A percentile compares a stretch with the other conserved stretches of the same genome.
Evolutionary conservation across 2,329 filamentous ascomycete genomes (phyloP).

Genomic region (Diaporthe longicolla): DNA sequence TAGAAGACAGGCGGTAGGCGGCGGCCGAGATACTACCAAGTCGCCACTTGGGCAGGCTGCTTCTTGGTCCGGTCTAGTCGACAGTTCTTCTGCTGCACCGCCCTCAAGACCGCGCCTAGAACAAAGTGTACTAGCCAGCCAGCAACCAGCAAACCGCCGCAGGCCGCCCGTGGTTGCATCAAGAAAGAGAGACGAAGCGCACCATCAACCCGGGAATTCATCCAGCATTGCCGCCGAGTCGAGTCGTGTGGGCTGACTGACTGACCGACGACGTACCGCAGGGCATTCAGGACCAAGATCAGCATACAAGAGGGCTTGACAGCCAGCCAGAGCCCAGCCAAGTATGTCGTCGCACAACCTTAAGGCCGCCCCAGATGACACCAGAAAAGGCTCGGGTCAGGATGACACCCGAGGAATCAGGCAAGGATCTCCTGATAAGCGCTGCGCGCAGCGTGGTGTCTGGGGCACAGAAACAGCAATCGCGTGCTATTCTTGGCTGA

Average conservation of each 20-base stretch:
- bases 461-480: constrained; percentile 6
- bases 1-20: neutral
- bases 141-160: neutral
- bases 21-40: neutral
- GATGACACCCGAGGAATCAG: neutral
- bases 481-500: constrained; percentile 21
- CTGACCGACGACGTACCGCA: neutral
- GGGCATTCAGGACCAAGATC: neutral
- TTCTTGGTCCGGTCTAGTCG: too few species aligned
- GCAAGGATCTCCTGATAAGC: constrained; percentile 23
- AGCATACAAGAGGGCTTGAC: neutral
- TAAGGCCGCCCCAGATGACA: constrained; percentile 17
- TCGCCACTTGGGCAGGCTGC: neutral
- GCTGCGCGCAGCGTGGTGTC: neutral
- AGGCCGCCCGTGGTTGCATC: neutral
- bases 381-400: neutral
- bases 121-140: too few species aligned
- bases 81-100: neutral
- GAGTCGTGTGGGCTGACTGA: too few species aligned
- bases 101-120: neutral
- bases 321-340: neutral
- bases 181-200: neutral
- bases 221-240: too few species aligned
- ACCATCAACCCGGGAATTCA: neutral
- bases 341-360: constrained; percentile 20